These are phyloP conservation scores for Phaeosphaeria sp. DNA, from an alignment of 2,329 filamentous ascomycete species.

Conservation along the genomic window DNA sequence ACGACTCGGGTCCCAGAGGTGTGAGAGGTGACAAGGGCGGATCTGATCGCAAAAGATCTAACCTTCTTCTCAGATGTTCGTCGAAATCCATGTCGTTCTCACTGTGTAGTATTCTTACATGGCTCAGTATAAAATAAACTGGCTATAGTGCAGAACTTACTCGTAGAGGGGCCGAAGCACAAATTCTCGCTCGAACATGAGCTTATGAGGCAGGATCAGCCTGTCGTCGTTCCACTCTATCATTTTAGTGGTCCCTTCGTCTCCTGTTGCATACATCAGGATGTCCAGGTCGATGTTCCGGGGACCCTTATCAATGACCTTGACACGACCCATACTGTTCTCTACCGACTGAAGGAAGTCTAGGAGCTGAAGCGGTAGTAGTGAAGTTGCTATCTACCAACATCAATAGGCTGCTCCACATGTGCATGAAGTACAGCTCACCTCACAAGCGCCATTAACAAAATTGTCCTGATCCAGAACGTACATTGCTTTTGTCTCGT, in stretches of 20 bases:
- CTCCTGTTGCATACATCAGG: conserved; percentile 68
- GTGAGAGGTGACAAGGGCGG: conserved; percentile 49
- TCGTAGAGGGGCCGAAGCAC: conserved; percentile 87
- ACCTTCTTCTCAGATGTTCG: neutral
- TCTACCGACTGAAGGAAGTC: conserved; percentile 87
- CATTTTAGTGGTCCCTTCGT: neutral
- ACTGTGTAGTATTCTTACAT: conserved; percentile 30
- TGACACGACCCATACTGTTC: conserved; percentile 76
- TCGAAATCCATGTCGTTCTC: conserved; percentile 7
- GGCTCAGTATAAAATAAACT: conserved; percentile 13
- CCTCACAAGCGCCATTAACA: conserved; percentile 91
- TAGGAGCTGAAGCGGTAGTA: conserved; percentile 77
- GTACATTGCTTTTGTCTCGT: conserved; percentile 98
- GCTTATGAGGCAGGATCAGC: conserved; percentile 81
- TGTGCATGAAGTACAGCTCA: conserved; percentile 53
- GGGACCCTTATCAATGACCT: conserved; percentile 90
- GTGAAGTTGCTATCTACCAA: conserved; percentile 76
- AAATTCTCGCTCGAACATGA: conserved; percentile 91
- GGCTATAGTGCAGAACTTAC: conserved; percentile 54
- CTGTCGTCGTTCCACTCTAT: conserved; percentile 61
- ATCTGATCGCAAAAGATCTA: conserved; percentile 31
- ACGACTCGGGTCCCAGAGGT: conserved; percentile 43
- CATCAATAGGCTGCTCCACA: conserved; percentile 6
- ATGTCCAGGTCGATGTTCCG: conserved; percentile 96
- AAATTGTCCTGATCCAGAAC: conserved; percentile 87